Evolutionary conservation across 345 rosid genomes (phyloP), one percentile per base, ranked within the genome.

Genomic region (Capsella bursapastoris): DNA sequence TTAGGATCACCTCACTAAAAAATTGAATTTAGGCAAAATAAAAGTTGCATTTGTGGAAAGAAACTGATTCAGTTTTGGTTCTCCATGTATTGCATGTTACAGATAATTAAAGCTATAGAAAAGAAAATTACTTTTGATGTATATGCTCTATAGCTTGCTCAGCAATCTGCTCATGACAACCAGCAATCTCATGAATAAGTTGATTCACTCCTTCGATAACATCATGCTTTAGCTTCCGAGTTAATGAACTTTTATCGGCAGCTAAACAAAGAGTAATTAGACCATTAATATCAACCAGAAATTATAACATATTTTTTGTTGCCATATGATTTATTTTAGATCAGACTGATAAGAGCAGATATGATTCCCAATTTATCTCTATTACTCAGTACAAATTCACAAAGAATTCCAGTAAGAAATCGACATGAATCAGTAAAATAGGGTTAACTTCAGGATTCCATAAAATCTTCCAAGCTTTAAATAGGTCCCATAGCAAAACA

Each of bases 121-220:
- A 60, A 32, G 48, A 63, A 52, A 53, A 70, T 45, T 96, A 96
- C 98, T 96, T 92, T 38, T 96, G 99, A 84, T 96, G 99, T 77
- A 92, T 96, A 83, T 96, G 99, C 84, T 96, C 99, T 62, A 96
- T 84, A 5, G 99, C 99, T 83, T 96, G 99, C 82, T 96, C 98
- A 35, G 99, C 96, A 50, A 96, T 96, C 89, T 86, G 97, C 73
- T 96, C 99, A 76, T 92, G 97, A 79, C 98, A 96, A 50, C 94
- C 89, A 72, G 79, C 69, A 74, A 92, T 90, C 64, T 92, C 99
- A 59, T 82, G 90, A 76, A 96, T 87, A 77, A 96, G 97, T 59
- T 92, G 97, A 74, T 96, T 96, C 64, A 92, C 91, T 13, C 96
- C 91, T 83, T 96, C 99, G 70, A 96, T 96, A 73, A 96, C 91